Conservation (phyloP, 352 stramenopile genomes). For the Phytophthora multivora region DNA sequence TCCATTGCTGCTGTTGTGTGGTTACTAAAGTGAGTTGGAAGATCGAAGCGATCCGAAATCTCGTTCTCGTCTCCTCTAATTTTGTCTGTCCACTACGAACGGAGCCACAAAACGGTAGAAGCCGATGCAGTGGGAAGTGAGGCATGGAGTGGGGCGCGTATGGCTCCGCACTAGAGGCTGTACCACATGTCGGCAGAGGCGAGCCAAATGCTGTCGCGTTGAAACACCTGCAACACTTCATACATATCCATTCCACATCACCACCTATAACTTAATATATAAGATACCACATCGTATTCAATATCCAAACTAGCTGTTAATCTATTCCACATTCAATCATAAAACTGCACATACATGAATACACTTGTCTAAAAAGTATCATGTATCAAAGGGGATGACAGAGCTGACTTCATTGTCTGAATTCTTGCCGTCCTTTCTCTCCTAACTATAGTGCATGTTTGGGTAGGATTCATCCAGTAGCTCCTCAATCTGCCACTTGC, state of each 20-base stretch:
- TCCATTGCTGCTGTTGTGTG: slow-evolving; percentile 1
- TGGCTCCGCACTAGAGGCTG: slow-evolving; percentile 1
- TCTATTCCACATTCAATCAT: too few species aligned
- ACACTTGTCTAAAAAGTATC: not conserved
- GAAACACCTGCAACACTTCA: slow-evolving; percentile 2
- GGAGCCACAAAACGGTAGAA: slow-evolving; percentile 9
- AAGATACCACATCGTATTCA: not conserved
- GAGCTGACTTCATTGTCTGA: slow-evolving; percentile 19
- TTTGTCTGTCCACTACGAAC: slow-evolving; percentile 11
- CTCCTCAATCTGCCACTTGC: slow-evolving; percentile 6
- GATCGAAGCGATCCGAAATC: not conserved
- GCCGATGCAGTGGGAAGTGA: slow-evolving; percentile 4
- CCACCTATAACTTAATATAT: not conserved
- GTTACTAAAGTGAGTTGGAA: too few species aligned
- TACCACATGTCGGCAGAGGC: slow-evolving; percentile 12
- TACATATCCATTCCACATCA: not conserved
- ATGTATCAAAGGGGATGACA: slow-evolving; percentile 10
- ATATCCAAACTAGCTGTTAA: not conserved
- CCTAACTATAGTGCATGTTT: not conserved
- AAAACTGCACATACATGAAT: not conserved
- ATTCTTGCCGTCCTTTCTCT: slow-evolving; percentile 5
- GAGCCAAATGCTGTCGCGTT: slow-evolving; percentile 15
- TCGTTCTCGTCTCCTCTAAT: slow-evolving; percentile 7
- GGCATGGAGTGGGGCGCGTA: slow-evolving; percentile 7
- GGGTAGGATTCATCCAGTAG: slow-evolving; percentile 12